These are phyloP conservation scores for Plenodomus lindquistii DNA, from an alignment of 2,329 filamentous ascomycete genomes.

Conservation along the genomic window DNA sequence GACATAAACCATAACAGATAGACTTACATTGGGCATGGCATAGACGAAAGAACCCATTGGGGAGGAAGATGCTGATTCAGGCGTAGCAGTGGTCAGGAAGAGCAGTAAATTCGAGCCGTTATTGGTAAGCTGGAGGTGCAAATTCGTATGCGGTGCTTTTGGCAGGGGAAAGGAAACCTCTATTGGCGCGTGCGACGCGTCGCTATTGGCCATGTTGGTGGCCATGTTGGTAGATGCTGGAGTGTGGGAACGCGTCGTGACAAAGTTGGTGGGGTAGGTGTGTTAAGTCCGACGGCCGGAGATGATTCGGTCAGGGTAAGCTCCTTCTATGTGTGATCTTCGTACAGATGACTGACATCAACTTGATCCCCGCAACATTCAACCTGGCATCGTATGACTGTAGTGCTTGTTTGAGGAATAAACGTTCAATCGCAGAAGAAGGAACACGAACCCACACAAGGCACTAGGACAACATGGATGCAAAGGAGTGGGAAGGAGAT, in stretches of 20 bases:
- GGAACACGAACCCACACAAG: background rate
- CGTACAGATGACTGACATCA: background rate
- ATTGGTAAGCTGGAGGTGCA: slow-evolving; percentile 62
- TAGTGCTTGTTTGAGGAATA: no score
- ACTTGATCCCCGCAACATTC: no score
- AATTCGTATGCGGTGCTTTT: slow-evolving; percentile 58
- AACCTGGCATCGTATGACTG: no score
- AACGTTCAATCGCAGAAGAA: background rate
- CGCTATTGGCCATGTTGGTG: slow-evolving; percentile 11
- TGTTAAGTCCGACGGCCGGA: background rate
- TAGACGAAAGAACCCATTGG: slow-evolving; percentile 89
- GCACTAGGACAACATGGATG: slow-evolving; percentile 18
- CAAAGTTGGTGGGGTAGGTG: slow-evolving; percentile 3
- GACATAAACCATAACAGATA: background rate
- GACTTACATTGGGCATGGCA: slow-evolving; percentile 80
- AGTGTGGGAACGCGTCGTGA: slow-evolving; percentile 1
- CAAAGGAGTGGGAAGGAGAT: slow-evolving; percentile 61
- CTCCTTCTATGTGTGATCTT: background rate
- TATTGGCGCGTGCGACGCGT: slow-evolving; percentile 46
- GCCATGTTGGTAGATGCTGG: slow-evolving; percentile 19
- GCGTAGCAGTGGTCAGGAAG: slow-evolving; percentile 58
- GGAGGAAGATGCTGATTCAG: slow-evolving; percentile 44
- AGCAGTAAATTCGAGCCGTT: slow-evolving; percentile 57
- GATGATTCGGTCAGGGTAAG: background rate
- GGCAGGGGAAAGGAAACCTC: slow-evolving; percentile 63